Evolutionary conservation across 352 stramenopile genomes (phyloP), one percentile per base, ranked within the genome.

Genomic region (Globisporangium heterothallicum): DNA sequence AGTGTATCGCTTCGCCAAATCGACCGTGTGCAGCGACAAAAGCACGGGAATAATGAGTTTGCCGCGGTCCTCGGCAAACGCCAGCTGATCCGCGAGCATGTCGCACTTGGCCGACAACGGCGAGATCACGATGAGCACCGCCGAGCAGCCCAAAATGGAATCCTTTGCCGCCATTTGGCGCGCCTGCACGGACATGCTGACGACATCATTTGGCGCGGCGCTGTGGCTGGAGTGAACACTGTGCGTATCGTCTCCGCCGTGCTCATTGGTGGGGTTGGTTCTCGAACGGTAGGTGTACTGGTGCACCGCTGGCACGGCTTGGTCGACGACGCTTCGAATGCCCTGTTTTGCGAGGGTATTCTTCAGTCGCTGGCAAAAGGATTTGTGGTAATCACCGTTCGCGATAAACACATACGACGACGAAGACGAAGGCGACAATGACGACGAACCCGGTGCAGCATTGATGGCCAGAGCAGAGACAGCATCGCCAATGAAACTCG

Each of bases 1-100:
- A 6, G 82, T 89, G 59, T 93, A 93, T 9, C 78, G 74, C 53
- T 89, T 86, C 24, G 79, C 82, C 8, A 88, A 44, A 38, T 89
- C 79, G 14, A 93, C 64, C 4, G 68, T 73, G 42, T 91, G 79
- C 27, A 88, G 50, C 41, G 83, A 93, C 32, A 93, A 56, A 49
- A 93, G 52, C 29, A 90, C 55, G 8, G 81, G 84, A 5, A 94
- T 59, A 30, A 92, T 70, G 13, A 85, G 50, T 51, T 89, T 94
- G 12, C 69, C 73, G 16, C 75, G 76, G 49, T 91, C 80, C 53
- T 94, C 84, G 0, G 84, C 84, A 55, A 94, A 92, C 3, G 84
- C 84, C 4, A 92, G 51, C 47, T 91, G 81, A 32, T 94, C 84
- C 1, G 75, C 62, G 12, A 92, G 65, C 41, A 86, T 61, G 42